These are phyloP conservation scores for Trichoderma sp. DNA, from an alignment of 2,329 filamentous ascomycete genomes.

Conservation along the genomic window DNA sequence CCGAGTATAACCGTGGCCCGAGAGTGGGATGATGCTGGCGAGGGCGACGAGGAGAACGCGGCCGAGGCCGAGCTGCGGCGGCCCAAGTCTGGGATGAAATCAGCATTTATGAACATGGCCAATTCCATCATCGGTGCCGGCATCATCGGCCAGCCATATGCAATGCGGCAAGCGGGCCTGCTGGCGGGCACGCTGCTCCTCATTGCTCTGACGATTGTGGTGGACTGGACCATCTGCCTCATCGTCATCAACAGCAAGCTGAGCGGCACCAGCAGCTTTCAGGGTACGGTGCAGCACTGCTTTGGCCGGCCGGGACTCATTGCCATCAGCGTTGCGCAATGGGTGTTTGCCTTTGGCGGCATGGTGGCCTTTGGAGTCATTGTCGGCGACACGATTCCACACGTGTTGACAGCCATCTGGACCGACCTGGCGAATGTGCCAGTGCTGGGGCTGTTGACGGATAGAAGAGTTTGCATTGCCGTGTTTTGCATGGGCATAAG, in stretches of 20 bases:
- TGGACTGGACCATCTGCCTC: conserved; percentile 97
- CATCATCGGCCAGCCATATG: conserved; percentile 87
- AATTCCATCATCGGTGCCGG: conserved; percentile 91
- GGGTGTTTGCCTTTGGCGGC: conserved; percentile 97
- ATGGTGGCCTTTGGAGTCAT: conserved; percentile 99
- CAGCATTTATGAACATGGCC: conserved; percentile 99
- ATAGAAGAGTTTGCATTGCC: conserved; percentile 83
- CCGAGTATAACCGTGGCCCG: conserved; percentile 72
- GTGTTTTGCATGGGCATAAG: conserved; percentile 83
- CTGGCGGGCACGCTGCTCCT: conserved; percentile 77
- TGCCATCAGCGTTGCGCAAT: conserved; percentile 88
- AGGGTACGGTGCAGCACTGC: conserved; percentile 93
- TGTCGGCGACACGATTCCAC: conserved; percentile 93
- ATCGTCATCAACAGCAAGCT: conserved; percentile 98
- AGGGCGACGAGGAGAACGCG: conserved; percentile 42
- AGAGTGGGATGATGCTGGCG: conserved; percentile 43
- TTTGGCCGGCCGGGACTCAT: conserved; percentile 87
- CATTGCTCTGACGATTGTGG: conserved; percentile 73
- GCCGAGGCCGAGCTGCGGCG: conserved; percentile 59
- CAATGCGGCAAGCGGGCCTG: conserved; percentile 89
- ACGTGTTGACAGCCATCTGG: conserved; percentile 81
- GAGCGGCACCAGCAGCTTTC: conserved; percentile 89
- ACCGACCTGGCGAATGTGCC: conserved; percentile 71
- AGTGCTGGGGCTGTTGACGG: conserved; percentile 78
- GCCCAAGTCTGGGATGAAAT: conserved; percentile 81